A percentile compares a stretch with the other conserved stretches of the same genome.
phyloP scores from a whole-genome alignment of 257 asterid species.

The Nicotiana benthamiana region DNA sequence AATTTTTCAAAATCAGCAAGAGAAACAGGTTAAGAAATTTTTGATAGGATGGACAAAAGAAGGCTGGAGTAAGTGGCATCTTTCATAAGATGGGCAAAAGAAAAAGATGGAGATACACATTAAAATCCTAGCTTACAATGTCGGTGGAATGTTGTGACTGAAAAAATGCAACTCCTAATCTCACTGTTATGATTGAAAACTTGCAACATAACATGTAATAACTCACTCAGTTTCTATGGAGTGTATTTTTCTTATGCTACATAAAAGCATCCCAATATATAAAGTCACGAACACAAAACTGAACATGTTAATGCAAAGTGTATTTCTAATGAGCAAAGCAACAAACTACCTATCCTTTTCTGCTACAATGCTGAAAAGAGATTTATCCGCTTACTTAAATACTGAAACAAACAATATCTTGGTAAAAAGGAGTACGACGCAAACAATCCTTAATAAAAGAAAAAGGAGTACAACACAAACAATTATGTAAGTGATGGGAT shows the following conservation, averaged over 20 bases:
- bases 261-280: not conserved
- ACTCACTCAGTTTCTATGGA: not conserved
- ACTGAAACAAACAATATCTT: not conserved
- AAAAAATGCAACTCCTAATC: not conserved
- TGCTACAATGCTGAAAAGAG: not conserved
- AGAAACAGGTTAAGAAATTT: not conserved
- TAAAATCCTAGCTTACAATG: not conserved
- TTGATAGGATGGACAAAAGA: not conserved
- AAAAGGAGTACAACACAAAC: not conserved
- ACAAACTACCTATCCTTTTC: not conserved
- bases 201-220: not conserved
- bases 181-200: not conserved
- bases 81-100: not conserved
- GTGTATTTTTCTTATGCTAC: not conserved
- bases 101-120: not conserved
- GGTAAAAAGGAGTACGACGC: not conserved
- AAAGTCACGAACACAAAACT: not conserved
- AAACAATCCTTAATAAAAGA: not conserved
- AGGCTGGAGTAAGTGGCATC: not conserved
- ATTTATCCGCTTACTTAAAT: not conserved
- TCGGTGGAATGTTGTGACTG: not conserved
- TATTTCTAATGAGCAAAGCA: not conserved
- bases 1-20: constrained; percentile 6
- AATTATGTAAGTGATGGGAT: not conserved
- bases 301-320: not conserved